A percentile compares a stretch with the other conserved stretches of the same genome.
phyloP scores from a whole-genome alignment of 2,329 filamentous ascomycete genomes.

The Colletotrichum tofieldiae region DNA sequence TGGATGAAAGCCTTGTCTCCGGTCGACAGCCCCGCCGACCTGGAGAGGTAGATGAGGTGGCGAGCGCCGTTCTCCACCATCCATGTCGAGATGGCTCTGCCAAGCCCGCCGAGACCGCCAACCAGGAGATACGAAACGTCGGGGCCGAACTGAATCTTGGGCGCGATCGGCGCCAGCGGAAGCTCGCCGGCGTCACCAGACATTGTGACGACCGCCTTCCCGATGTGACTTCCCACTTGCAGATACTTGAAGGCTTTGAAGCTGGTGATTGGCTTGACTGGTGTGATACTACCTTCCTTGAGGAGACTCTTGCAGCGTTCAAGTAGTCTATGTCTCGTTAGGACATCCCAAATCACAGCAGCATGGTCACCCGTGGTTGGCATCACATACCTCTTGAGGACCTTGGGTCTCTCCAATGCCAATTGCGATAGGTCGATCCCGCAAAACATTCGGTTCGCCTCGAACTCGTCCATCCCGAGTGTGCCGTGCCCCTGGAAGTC shows the following conservation, averaged over 20 bases:
- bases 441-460: constrained; percentile 52
- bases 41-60: constrained; percentile 47
- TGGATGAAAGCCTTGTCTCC: constrained; percentile 42
- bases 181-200: constrained; percentile 2
- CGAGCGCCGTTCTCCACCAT: constrained; percentile 50
- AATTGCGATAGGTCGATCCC: constrained; percentile 52
- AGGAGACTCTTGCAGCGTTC: constrained; percentile 3
- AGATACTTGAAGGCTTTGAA: constrained; percentile 59
- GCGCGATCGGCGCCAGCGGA: not conserved
- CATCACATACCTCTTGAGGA: constrained; percentile 8
- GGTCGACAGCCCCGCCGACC: constrained; percentile 42
- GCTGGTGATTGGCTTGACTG: constrained; percentile 2
- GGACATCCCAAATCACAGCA: no score
- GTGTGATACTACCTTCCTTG: constrained; percentile 42
- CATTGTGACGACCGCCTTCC: constrained; percentile 58
- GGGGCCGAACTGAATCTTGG: not conserved
- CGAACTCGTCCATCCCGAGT: constrained; percentile 63
- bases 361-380: no score
- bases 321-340: constrained; percentile 9
- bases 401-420: not conserved
- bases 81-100: constrained; percentile 48
- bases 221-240: constrained; percentile 61
- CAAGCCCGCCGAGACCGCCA: constrained; percentile 52
- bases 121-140: constrained; percentile 48
- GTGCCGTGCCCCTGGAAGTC: constrained; percentile 58